A percentile compares a stretch with the other conserved stretches of the same genome.
Conservation (phyloP, 2,329 filamentous ascomycete genomes). For the Fusarium sp. region DNA sequence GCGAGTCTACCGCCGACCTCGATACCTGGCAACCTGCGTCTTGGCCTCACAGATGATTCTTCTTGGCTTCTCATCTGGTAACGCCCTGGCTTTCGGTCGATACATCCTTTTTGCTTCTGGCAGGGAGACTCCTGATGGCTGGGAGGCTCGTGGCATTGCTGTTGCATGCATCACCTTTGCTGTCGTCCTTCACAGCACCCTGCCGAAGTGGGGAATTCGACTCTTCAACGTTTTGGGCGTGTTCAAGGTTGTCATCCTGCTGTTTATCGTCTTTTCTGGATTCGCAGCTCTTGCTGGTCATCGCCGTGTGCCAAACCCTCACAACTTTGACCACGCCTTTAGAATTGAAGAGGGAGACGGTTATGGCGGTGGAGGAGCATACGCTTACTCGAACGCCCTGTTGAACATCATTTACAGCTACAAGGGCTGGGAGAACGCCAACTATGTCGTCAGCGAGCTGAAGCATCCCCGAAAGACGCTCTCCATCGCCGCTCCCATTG, state of each 20-base stretch:
- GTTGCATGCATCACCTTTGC: slow-evolving; percentile 66
- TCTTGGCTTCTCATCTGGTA: slow-evolving; percentile 70
- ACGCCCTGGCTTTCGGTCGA: slow-evolving; percentile 68
- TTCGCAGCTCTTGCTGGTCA: slow-evolving; percentile 67
- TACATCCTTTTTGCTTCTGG: slow-evolving; percentile 69
- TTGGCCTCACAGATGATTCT: slow-evolving; percentile 71
- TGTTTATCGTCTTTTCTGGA: slow-evolving; percentile 72
- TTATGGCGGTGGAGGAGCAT: slow-evolving; percentile 61
- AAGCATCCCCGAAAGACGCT: slow-evolving; percentile 67
- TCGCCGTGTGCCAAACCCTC: slow-evolving; percentile 60
- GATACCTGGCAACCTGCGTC: slow-evolving; percentile 69
- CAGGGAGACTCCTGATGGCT: slow-evolving; percentile 60
- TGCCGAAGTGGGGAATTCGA: slow-evolving; percentile 69
- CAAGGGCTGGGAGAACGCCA: slow-evolving; percentile 74
- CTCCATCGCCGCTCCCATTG: slow-evolving; percentile 66
- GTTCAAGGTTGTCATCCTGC: slow-evolving; percentile 70
- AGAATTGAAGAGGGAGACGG: slow-evolving; percentile 55
- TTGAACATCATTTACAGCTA: slow-evolving; percentile 71
- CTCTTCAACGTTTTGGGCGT: slow-evolving; percentile 69
- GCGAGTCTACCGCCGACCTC: slow-evolving; percentile 68
- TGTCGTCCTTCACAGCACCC: slow-evolving; percentile 62
- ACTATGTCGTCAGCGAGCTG: slow-evolving; percentile 70
- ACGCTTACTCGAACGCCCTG: slow-evolving; percentile 68
- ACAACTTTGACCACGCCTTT: slow-evolving; percentile 70
- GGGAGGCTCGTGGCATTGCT: slow-evolving; percentile 68